These are phyloP conservation scores for Tolypocladium guangdongense DNA, from an alignment of 2,329 filamentous ascomycete species.

Conservation along the genomic window DNA sequence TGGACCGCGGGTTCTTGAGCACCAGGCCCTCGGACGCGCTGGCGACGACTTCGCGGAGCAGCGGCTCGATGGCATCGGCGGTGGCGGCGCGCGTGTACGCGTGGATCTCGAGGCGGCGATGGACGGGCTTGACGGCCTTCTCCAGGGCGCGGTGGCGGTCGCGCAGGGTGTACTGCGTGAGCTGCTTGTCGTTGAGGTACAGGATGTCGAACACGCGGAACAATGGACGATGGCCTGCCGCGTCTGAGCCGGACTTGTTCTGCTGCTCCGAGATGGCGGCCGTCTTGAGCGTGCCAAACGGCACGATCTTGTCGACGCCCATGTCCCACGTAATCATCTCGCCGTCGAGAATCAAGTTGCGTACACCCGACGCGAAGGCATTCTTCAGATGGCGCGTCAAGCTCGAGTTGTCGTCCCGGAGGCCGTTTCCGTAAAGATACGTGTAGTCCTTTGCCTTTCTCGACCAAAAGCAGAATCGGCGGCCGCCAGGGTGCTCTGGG, in stretches of 20 bases:
- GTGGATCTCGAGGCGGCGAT: slow-evolving; percentile 76
- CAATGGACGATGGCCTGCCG: slow-evolving; percentile 49
- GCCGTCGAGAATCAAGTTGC: slow-evolving; percentile 84
- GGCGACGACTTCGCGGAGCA: slow-evolving; percentile 72
- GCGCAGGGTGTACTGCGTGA: slow-evolving; percentile 73
- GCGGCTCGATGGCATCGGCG: slow-evolving; percentile 64
- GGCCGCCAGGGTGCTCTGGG: slow-evolving; percentile 53
- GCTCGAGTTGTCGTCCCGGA: slow-evolving; percentile 64
- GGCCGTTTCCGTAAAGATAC: slow-evolving; percentile 74
- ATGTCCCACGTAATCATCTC: slow-evolving; percentile 99
- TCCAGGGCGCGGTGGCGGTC: slow-evolving; percentile 70
- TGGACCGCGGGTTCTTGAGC: slow-evolving; percentile 81
- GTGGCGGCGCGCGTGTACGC: slow-evolving; percentile 54
- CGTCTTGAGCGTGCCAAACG: slow-evolving; percentile 88
- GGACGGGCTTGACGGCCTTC: slow-evolving; percentile 56
- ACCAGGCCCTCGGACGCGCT: slow-evolving; percentile 85
- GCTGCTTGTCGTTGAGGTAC: slow-evolving; percentile 67
- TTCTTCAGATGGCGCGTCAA: slow-evolving; percentile 69
- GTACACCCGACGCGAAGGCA: slow-evolving; percentile 67
- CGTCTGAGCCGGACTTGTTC: slow-evolving; percentile 43
- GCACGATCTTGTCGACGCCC: slow-evolving; percentile 68
- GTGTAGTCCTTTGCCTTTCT: slow-evolving; percentile 95
- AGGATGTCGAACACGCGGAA: slow-evolving; percentile 87
- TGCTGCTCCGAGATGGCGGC: slow-evolving; percentile 72
- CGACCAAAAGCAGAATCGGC: slow-evolving; percentile 80